Percentiles rank a stretch among this genome's conserved stretches.
These are phyloP conservation scores for Kwoniella heveanensis DNA, from an alignment of 768 basidiomycete species.

Conservation along the genomic window DNA sequence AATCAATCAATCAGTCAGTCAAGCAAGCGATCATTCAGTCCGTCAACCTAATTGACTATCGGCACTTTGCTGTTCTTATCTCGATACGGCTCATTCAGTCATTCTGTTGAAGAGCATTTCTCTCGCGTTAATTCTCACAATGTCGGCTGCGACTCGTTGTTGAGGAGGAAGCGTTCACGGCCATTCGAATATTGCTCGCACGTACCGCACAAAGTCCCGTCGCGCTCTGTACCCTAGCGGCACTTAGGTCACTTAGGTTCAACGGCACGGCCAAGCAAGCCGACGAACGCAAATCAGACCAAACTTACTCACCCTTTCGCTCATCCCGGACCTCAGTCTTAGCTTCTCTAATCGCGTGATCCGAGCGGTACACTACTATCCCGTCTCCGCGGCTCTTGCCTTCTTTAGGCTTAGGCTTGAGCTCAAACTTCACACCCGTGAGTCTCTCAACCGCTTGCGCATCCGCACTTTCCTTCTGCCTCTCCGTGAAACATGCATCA, in stretches of 20 bases:
- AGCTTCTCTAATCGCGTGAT: too few relatives aligned
- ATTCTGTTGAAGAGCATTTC: background rate
- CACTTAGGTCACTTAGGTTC: background rate
- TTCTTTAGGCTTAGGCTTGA: background rate
- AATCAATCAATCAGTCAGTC: too few relatives aligned
- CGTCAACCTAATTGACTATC: too few relatives aligned
- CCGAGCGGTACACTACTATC: too few relatives aligned
- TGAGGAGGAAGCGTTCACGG: too few relatives aligned
- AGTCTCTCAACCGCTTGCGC: background rate
- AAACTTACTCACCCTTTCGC: background rate
- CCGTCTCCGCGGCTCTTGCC: background rate
- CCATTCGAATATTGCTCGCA: too few relatives aligned
- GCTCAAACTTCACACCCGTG: background rate
- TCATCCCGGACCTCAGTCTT: background rate
- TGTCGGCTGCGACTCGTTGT: background rate
- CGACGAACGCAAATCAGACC: too few relatives aligned
- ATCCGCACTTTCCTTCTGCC: background rate
- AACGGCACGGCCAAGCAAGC: too few relatives aligned
- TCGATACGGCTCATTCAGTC: background rate
- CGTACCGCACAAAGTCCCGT: too few relatives aligned
- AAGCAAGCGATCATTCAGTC: too few relatives aligned
- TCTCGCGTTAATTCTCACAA: background rate
- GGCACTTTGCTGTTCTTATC: too few relatives aligned
- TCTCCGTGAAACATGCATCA: slow-evolving; percentile 1
- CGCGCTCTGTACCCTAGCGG: too few relatives aligned